A percentile compares a stretch with the other conserved stretches of the same genome.
Conservation (phyloP, 768 basidiomycete species). For the Lyophyllum decastes region DNA sequence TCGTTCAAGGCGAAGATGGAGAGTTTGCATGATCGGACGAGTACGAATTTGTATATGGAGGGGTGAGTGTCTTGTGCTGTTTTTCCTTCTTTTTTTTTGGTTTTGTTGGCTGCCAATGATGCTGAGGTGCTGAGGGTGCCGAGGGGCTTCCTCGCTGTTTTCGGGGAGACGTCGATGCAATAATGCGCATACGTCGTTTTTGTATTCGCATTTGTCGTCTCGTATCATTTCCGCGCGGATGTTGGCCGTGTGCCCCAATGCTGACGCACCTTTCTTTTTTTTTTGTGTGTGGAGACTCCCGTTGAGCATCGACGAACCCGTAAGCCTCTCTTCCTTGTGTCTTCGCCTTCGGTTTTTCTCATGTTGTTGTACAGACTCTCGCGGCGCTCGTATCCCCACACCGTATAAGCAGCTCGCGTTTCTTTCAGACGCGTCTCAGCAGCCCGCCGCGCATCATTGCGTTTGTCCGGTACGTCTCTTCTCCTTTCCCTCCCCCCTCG, state of each 20-base stretch:
- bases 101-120: no score
- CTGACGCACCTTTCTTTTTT: background rate
- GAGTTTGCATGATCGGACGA: constrained; percentile 59
- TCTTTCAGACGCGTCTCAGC: constrained; percentile 79
- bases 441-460: constrained; percentile 80
- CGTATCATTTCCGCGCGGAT: no score
- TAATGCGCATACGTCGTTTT: no score
- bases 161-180: no score
- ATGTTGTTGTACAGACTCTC: constrained; percentile 46
- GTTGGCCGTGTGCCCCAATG: background rate
- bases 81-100: background rate
- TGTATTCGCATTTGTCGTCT: no score
- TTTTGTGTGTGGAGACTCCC: constrained; percentile 62
- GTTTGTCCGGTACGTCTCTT: constrained; percentile 64
- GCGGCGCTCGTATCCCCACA: constrained; percentile 67
- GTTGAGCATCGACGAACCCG: constrained; percentile 66
- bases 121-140: no score
- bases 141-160: no score
- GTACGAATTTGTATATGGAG: constrained; percentile 83
- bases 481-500: background rate
- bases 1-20: constrained; percentile 84
- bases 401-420: constrained; percentile 72
- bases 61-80: constrained; percentile 39
- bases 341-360: background rate
- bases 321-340: constrained; percentile 25